A percentile compares a stretch with the other conserved stretches of the same genome.
phyloP scores from a whole-genome alignment of 139 green algal species.

The Volvox africanus region DNA sequence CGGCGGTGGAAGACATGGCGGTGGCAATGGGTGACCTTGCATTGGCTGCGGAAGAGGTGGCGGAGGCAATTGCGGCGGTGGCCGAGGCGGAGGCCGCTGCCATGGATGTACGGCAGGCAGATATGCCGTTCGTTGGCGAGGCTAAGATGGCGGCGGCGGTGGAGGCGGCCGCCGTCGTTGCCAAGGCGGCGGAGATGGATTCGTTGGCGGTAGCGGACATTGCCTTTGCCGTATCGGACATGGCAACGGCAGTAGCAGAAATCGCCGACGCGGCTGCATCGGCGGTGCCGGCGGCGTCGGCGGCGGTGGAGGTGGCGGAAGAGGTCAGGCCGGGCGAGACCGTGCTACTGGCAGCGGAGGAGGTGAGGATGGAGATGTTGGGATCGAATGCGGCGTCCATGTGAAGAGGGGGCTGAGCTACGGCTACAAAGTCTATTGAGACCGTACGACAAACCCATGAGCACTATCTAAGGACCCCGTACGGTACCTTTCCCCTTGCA shows the following conservation, averaged over 20 bases:
- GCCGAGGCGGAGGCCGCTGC: background rate
- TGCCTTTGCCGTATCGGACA: conserved; percentile 25
- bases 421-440: too few species aligned
- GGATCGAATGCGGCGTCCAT: too few species aligned
- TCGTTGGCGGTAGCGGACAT: conserved; percentile 11
- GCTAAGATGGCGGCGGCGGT: conserved; percentile 27
- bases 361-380: background rate
- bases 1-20: conserved; percentile 33
- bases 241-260: conserved; percentile 35
- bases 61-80: background rate
- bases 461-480: too few species aligned
- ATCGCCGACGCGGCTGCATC: conserved; percentile 32
- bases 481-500: too few species aligned
- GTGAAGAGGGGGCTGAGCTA: too few species aligned
- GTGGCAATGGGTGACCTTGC: conserved; percentile 29
- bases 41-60: background rate
- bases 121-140: background rate
- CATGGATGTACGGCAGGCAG: background rate
- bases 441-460: too few species aligned
- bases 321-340: background rate
- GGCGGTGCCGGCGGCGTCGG: conserved; percentile 24
- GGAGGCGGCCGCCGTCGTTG: conserved; percentile 20
- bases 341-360: background rate
- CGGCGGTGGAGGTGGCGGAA: conserved; percentile 22
- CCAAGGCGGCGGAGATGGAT: conserved; percentile 36